phyloP scores from a whole-genome alignment of 75 land plant genomes.

The Gnetum montanum region DNA sequence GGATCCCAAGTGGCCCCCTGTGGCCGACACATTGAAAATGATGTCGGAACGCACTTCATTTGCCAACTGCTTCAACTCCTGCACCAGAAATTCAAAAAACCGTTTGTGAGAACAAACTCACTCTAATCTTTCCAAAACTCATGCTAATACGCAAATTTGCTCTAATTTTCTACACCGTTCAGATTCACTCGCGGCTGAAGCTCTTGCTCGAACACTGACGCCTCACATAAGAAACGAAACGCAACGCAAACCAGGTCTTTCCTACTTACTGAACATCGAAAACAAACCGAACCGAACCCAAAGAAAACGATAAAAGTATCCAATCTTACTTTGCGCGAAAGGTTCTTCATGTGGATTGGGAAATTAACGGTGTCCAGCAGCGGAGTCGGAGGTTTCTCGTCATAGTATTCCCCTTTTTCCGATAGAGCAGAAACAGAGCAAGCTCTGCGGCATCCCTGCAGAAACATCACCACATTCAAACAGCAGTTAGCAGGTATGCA shows the following conservation, averaged over 20 bases:
- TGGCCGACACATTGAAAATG: conserved; percentile 82
- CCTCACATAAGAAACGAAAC: not conserved
- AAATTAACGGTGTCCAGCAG: conserved; percentile 88
- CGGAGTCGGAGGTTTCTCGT: conserved; percentile 84
- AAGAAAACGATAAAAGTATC: not conserved
- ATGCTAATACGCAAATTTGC: too few species aligned
- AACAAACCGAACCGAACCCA: not conserved
- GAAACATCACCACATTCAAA: too few species aligned
- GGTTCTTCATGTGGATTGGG: conserved; percentile 90
- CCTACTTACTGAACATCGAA: conserved; percentile 9
- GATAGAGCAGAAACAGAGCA: conserved; percentile 1
- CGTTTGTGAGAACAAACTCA: not conserved
- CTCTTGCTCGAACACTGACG: not conserved
- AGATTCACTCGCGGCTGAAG: too few species aligned
- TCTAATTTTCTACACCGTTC: not conserved
- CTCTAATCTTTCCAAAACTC: too few species aligned
- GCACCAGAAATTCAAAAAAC: conserved; percentile 3
- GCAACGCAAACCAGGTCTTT: not conserved
- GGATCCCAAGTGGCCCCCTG: conserved; percentile 94
- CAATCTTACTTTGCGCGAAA: conserved; percentile 41
- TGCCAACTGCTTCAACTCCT: conserved; percentile 84
- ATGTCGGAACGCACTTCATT: conserved; percentile 86
- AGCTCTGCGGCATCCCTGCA: too few species aligned
- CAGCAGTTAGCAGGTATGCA: too few species aligned
- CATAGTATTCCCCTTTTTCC: conserved; percentile 51